phyloP scores from a whole-genome alignment of 2,329 filamentous ascomycete genomes.

The Phaeoacremonium minimum region DNA sequence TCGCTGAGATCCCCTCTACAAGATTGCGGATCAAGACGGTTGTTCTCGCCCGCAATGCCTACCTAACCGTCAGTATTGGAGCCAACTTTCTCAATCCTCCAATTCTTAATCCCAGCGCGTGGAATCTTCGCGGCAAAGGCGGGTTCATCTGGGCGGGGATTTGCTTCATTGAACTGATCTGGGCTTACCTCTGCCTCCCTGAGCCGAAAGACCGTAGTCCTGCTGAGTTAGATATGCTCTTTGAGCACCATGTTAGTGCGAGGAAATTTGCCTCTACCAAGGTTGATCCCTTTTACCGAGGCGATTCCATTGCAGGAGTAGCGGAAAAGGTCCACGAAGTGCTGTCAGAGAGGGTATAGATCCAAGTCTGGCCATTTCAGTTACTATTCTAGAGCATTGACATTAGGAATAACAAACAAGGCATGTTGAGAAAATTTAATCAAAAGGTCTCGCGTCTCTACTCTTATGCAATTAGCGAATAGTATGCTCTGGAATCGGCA shows the following conservation, averaged over 20 bases:
- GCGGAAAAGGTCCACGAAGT: too few species aligned
- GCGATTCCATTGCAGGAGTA: too few species aligned
- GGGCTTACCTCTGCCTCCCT: conserved; percentile 48
- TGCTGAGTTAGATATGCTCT: conserved; percentile 52
- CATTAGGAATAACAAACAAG: too few species aligned
- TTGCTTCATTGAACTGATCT: conserved; percentile 38
- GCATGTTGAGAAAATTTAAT: too few species aligned
- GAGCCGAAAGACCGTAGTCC: conserved; percentile 51
- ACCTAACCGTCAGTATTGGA: conserved; percentile 43
- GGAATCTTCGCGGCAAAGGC: conserved; percentile 42
- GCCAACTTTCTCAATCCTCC: conserved; percentile 40
- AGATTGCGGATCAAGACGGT: conserved; percentile 42
- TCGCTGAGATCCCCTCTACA: conserved; percentile 38
- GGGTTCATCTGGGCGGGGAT: conserved; percentile 41
- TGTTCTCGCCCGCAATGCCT: conserved; percentile 36
- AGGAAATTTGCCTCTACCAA: conserved; percentile 31
- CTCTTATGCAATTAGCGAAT: too few species aligned
- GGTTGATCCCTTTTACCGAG: conserved; percentile 14
- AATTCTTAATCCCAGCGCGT: conserved; percentile 41
- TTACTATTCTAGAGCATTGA: too few species aligned
- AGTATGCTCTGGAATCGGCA: too few species aligned
- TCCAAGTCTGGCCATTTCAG: too few species aligned
- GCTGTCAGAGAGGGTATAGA: too few species aligned
- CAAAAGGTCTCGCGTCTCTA: too few species aligned
- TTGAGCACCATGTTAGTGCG: conserved; percentile 37